Conservation (phyloP, 1,284 basidiomycete genomes). For the Taiwanofungus camphoratus region DNA sequence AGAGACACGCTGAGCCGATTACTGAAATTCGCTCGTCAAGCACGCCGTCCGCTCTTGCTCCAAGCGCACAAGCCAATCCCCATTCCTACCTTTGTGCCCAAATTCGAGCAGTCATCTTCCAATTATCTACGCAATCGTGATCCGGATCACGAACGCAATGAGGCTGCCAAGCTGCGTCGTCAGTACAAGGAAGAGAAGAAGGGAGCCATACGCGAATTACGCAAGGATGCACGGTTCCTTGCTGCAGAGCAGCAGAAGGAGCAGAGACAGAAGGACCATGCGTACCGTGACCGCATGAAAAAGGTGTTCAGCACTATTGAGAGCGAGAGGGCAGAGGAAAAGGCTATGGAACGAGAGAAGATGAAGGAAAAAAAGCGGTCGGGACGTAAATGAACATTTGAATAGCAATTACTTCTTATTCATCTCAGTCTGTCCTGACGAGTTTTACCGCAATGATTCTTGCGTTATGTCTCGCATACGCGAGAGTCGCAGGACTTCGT, state of each 20-base stretch:
- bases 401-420: no score
- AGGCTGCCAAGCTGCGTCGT: constrained; percentile 79
- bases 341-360: constrained; percentile 84
- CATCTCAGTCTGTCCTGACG: no score
- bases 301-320: constrained; percentile 80
- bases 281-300: constrained; percentile 79
- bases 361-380: constrained; percentile 69
- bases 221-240: constrained; percentile 93
- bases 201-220: constrained; percentile 93
- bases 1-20: constrained; percentile 46
- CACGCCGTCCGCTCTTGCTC: constrained; percentile 76
- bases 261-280: constrained; percentile 77
- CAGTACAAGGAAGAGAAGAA: constrained; percentile 96
- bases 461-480: no score
- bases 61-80: constrained; percentile 97
- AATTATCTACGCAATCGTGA: constrained; percentile 81
- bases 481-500: no score
- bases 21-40: constrained; percentile 67
- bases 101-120: constrained; percentile 85
- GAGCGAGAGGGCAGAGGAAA: constrained; percentile 92
- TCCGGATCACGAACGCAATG: constrained; percentile 90
- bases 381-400: constrained; percentile 63
- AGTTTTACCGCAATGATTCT: no score
- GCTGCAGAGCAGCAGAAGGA: constrained; percentile 83
- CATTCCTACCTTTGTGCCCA: constrained; percentile 89